Percentiles rank a stretch among this genome's conserved stretches.
phyloP scores from a whole-genome alignment of 768 basidiomycete species.

The Phallus indusiatus region DNA sequence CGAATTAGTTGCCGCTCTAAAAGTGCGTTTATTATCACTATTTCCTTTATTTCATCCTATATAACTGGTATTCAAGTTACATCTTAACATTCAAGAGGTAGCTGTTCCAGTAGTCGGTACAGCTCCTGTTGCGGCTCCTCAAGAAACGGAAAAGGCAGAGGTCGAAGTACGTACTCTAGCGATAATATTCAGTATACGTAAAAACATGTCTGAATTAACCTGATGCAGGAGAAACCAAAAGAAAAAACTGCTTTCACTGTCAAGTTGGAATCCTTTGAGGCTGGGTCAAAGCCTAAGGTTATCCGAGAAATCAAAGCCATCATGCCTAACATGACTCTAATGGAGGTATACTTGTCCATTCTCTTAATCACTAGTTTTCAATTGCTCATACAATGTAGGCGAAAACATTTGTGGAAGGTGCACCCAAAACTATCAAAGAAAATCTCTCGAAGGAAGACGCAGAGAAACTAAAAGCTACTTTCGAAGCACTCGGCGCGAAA shows the following conservation, averaged over 20 bases:
- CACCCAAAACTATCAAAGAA: slow-evolving; percentile 91
- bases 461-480: slow-evolving; percentile 88
- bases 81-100: slow-evolving; percentile 95
- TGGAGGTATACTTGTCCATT: slow-evolving; percentile 54
- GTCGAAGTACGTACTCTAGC: slow-evolving; percentile 43
- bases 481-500: slow-evolving; percentile 82
- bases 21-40: slow-evolving; percentile 46
- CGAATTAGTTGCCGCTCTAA: slow-evolving; percentile 85
- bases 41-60: background rate
- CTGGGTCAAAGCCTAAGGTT: slow-evolving; percentile 87
- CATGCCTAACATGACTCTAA: slow-evolving; percentile 91
- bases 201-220: background rate
- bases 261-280: slow-evolving; percentile 90
- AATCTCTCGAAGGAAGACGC: slow-evolving; percentile 94
- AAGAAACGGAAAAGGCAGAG: slow-evolving; percentile 47
- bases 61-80: slow-evolving; percentile 43
- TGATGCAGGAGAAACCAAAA: slow-evolving; percentile 79
- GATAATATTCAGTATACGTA: background rate
- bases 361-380: slow-evolving; percentile 1
- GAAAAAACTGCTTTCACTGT: slow-evolving; percentile 98
- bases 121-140: slow-evolving; percentile 44
- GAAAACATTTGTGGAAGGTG: slow-evolving; percentile 97
- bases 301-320: slow-evolving; percentile 96
- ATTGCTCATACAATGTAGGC: slow-evolving; percentile 44
- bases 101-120: slow-evolving; percentile 77